Evolutionary conservation across 1,284 basidiomycete genomes (phyloP).

Genomic region (Austropuccinia psidii): DNA sequence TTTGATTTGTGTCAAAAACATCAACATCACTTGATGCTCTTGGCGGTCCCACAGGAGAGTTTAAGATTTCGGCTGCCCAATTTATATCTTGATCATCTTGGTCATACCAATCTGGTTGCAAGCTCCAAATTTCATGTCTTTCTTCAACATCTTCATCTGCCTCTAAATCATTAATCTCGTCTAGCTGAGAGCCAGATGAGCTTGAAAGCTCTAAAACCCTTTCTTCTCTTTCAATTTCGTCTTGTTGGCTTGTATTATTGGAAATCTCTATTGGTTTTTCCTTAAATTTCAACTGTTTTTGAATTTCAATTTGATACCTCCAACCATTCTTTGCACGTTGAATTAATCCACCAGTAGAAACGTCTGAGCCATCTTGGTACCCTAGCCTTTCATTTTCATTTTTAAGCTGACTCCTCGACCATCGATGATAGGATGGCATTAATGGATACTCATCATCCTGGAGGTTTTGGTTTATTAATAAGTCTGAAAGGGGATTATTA

Average conservation of each 20-base stretch:
- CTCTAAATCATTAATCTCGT: neutral
- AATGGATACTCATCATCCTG: neutral
- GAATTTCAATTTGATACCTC: neutral
- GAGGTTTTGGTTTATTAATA: neutral
- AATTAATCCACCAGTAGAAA: neutral
- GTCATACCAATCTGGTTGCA: neutral
- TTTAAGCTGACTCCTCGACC: conserved; percentile 5
- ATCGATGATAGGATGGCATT: conserved; percentile 16
- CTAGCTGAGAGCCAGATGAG: neutral
- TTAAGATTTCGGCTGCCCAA: too few species aligned
- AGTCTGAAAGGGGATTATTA: neutral
- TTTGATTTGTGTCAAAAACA: too few species aligned
- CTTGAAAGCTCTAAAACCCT: neutral
- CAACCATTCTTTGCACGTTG: neutral
- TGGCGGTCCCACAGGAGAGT: too few species aligned
- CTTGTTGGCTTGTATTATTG: too few species aligned
- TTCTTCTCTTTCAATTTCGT: neutral
- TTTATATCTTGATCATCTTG: too few species aligned
- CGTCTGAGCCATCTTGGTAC: neutral
- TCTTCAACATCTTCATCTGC: neutral
- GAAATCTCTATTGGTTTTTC: neutral
- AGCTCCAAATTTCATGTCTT: neutral
- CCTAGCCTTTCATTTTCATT: conserved; percentile 27
- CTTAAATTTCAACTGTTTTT: neutral
- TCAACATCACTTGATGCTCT: too few species aligned